These are phyloP conservation scores for Talaromyces islandicus DNA, from an alignment of 2,329 filamentous ascomycete species.

Conservation along the genomic window DNA sequence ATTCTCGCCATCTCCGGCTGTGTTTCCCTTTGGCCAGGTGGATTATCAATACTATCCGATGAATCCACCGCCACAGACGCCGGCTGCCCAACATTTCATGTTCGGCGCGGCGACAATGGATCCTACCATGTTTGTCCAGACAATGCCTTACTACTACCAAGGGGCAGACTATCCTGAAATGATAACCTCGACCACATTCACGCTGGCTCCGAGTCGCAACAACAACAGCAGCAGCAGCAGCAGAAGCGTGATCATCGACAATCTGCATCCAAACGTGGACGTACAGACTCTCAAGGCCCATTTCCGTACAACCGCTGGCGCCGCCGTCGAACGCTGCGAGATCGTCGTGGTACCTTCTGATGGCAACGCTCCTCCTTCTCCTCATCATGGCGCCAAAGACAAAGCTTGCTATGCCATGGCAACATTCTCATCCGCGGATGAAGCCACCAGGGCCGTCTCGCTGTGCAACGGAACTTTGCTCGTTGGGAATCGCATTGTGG, in stretches of 20 bases:
- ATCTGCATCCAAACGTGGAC: slow-evolving; percentile 25
- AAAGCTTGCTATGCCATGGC: slow-evolving; percentile 17
- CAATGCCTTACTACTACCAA: background rate
- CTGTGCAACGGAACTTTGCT: slow-evolving; percentile 29
- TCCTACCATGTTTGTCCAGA: background rate
- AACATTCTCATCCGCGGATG: slow-evolving; percentile 24
- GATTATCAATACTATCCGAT: background rate
- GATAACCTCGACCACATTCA: background rate
- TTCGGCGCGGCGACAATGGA: background rate
- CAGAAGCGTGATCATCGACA: slow-evolving; percentile 19
- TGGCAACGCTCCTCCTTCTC: background rate
- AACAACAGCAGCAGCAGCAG: background rate
- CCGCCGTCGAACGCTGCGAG: slow-evolving; percentile 27
- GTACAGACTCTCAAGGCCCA: slow-evolving; percentile 21
- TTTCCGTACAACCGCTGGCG: slow-evolving; percentile 19
- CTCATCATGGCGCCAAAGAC: slow-evolving; percentile 13
- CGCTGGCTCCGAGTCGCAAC: background rate
- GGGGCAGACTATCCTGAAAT: background rate
- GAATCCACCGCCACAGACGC: background rate
- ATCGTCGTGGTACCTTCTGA: slow-evolving; percentile 8
- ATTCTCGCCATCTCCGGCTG: background rate
- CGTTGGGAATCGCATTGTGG: slow-evolving; percentile 26
- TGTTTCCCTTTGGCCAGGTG: background rate
- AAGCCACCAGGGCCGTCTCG: slow-evolving; percentile 28
- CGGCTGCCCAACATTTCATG: background rate